Conservation (phyloP, 257 asterid genomes). For the Plectranthus barbatus region DNA sequence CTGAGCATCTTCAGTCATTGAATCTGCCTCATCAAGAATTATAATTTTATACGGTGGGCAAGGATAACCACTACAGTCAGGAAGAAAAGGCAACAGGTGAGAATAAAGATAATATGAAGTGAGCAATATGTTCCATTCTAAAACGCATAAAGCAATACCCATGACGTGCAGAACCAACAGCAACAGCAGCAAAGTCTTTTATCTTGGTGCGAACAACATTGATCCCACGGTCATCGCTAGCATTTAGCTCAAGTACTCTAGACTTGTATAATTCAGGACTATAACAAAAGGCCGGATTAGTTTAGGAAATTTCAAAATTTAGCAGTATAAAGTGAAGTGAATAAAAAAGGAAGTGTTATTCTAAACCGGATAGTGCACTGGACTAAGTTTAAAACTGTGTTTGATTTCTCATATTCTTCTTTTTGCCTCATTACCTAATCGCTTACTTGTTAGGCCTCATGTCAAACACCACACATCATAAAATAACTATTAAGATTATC, state of each 20-base stretch:
- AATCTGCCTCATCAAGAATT: slow-evolving; percentile 96
- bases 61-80: slow-evolving; percentile 63
- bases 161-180: slow-evolving; percentile 72
- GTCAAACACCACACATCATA: neutral
- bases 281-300: neutral
- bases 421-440: neutral
- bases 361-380: neutral
- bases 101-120: slow-evolving; percentile 7
- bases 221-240: slow-evolving; percentile 98
- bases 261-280: slow-evolving; percentile 90
- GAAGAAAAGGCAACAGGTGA: slow-evolving; percentile 13
- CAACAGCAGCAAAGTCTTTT: slow-evolving; percentile 88
- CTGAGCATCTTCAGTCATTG: slow-evolving; percentile 99
- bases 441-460: neutral
- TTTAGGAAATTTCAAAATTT: neutral
- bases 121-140: neutral
- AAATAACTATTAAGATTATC: neutral
- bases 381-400: neutral
- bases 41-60: slow-evolving; percentile 95
- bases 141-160: slow-evolving; percentile 32
- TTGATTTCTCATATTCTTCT: neutral
- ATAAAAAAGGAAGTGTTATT: too few species aligned
- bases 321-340: too few species aligned
- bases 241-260: slow-evolving; percentile 94
- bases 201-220: slow-evolving; percentile 98